A percentile compares a stretch with the other conserved stretches of the same genome.
Evolutionary conservation across 768 basidiomycete species (phyloP).

Genomic region (Lentinula edodes): DNA sequence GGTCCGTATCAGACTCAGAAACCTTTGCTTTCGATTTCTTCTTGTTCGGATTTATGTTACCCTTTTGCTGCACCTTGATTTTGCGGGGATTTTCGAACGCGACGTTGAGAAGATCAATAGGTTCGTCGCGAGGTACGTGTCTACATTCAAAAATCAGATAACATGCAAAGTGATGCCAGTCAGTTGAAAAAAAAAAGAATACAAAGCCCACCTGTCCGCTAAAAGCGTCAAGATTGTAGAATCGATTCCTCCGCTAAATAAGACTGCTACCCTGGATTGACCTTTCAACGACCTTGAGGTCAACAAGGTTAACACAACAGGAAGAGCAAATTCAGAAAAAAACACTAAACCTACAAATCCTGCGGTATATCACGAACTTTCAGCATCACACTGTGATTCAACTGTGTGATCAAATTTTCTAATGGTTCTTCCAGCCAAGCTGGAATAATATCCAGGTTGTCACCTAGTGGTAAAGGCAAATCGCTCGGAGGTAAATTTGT

Average conservation of each 20-base stretch:
- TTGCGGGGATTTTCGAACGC: slow-evolving; percentile 95
- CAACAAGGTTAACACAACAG: background rate
- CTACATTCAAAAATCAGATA: slow-evolving; percentile 28
- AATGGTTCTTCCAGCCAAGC: slow-evolving; percentile 34
- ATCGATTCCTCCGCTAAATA: slow-evolving; percentile 97
- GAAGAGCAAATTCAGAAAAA: background rate
- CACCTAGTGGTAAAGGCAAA: background rate
- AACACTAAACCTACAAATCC: slow-evolving; percentile 23
- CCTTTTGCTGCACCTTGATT: slow-evolving; percentile 40
- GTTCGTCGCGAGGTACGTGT: slow-evolving; percentile 67
- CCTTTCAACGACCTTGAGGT: slow-evolving; percentile 19
- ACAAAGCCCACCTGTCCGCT: slow-evolving; percentile 55
- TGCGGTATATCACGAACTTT: slow-evolving; percentile 67
- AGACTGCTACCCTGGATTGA: slow-evolving; percentile 64
- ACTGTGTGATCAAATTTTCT: slow-evolving; percentile 44
- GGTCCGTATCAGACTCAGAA: no score
- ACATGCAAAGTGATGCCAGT: no score
- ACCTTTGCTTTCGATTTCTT: slow-evolving; percentile 27
- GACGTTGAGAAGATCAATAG: slow-evolving; percentile 89
- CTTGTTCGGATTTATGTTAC: slow-evolving; percentile 38
- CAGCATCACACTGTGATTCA: slow-evolving; percentile 64
- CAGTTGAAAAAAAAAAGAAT: no score
- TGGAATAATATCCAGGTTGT: slow-evolving; percentile 35
- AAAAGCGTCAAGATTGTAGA: slow-evolving; percentile 80
- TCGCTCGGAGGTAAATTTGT: slow-evolving; percentile 37